phyloP scores from a whole-genome alignment of 2,329 filamentous ascomycete species.

The Apiospora sp. region DNA sequence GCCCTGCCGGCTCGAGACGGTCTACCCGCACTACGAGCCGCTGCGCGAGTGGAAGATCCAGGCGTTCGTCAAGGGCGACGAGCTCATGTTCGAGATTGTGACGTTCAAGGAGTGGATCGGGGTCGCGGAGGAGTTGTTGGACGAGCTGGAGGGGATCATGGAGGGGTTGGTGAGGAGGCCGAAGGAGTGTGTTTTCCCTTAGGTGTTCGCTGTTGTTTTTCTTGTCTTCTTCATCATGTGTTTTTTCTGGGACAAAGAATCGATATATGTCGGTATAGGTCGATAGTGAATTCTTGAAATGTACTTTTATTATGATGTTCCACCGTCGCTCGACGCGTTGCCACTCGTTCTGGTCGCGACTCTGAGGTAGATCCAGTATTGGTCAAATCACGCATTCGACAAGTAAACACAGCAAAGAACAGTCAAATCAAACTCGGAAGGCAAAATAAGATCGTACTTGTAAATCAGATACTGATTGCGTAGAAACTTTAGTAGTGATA shows the following conservation, averaged over 20 bases:
- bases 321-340: background rate
- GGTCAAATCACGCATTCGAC: background rate
- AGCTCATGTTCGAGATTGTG: conserved; percentile 64
- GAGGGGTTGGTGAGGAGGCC: conserved; percentile 48
- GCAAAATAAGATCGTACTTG: background rate
- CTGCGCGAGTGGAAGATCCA: conserved; percentile 67
- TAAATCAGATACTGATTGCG: background rate
- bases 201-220: background rate
- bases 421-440: background rate
- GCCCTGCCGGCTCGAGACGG: conserved; percentile 59
- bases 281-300: background rate
- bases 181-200: background rate
- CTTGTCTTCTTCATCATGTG: background rate
- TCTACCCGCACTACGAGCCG: conserved; percentile 66
- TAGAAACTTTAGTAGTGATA: background rate
- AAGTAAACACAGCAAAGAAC: background rate
- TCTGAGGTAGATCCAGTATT: background rate
- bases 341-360: background rate
- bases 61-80: conserved; percentile 62
- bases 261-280: too few relatives aligned
- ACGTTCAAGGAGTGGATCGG: conserved; percentile 64
- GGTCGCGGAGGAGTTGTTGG: conserved; percentile 59
- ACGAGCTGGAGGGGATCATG: conserved; percentile 55
- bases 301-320: background rate
- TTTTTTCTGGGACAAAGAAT: too few relatives aligned